Conservation (phyloP, 345 rosid species). For the Microcos paniculata region DNA sequence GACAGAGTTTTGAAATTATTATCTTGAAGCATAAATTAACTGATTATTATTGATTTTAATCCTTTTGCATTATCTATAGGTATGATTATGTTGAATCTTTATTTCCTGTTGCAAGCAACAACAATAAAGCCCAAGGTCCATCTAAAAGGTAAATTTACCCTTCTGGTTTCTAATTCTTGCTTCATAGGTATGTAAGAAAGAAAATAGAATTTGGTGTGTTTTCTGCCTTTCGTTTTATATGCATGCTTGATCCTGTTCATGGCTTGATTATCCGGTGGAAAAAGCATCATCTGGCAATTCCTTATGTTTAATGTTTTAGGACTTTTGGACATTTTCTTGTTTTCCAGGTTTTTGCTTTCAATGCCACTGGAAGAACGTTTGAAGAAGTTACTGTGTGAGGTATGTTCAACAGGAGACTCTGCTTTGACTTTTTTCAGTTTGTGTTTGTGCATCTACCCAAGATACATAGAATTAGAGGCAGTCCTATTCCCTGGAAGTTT, state of each 20-base stretch:
- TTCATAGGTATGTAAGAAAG: neutral
- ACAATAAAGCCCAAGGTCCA: slow-evolving; percentile 33
- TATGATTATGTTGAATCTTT: slow-evolving; percentile 59
- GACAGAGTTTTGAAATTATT: neutral
- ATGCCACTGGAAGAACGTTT: slow-evolving; percentile 68
- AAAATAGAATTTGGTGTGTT: neutral
- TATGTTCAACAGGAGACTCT: slow-evolving; percentile 31
- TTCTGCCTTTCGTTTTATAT: neutral
- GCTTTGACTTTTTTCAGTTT: neutral
- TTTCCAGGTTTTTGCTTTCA: slow-evolving; percentile 64
- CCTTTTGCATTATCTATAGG: slow-evolving; percentile 43
- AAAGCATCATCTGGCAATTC: slow-evolving; percentile 1
- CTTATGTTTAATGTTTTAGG: slow-evolving; percentile 1
- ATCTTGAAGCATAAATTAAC: neutral
- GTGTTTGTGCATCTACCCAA: neutral
- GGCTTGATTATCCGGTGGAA: neutral
- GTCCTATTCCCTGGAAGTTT: neutral
- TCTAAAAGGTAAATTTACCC: slow-evolving; percentile 50
- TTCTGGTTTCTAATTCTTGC: slow-evolving; percentile 4
- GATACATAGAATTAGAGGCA: neutral
- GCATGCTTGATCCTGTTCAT: neutral
- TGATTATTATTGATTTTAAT: slow-evolving; percentile 12
- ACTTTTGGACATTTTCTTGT: slow-evolving; percentile 16
- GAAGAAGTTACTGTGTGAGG: slow-evolving; percentile 71
- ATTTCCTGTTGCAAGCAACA: slow-evolving; percentile 56